These are phyloP conservation scores for Aureobasidium melanogenum DNA, from an alignment of 2,329 filamentous ascomycete species.

Conservation along the genomic window DNA sequence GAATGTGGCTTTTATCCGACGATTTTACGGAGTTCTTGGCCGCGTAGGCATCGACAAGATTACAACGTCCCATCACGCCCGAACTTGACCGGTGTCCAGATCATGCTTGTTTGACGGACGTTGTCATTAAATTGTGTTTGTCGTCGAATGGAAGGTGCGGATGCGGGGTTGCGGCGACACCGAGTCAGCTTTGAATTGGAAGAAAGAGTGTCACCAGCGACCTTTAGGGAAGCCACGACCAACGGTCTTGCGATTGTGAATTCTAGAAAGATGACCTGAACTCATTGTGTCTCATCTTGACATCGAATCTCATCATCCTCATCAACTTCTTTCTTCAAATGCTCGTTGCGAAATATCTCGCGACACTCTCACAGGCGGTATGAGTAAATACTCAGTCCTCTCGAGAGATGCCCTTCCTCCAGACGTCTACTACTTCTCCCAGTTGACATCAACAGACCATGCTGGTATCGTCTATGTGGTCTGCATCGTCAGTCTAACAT, in stretches of 20 bases:
- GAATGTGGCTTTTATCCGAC: conserved; percentile 4
- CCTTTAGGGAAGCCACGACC: not conserved
- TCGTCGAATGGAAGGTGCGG: not conserved
- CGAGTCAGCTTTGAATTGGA: not conserved
- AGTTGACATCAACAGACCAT: not conserved
- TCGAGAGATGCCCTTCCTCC: not conserved
- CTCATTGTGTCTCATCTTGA: not conserved
- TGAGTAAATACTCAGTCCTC: not conserved
- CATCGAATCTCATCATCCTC: not conserved
- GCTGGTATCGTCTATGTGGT: not conserved
- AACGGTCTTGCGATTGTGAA: not conserved
- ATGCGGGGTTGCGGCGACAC: not conserved
- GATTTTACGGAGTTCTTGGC: not conserved
- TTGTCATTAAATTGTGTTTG: not conserved
- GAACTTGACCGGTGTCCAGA: not conserved
- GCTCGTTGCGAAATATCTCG: not conserved
- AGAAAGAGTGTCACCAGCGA: not conserved
- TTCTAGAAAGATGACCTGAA: not conserved
- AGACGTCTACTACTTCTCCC: not conserved
- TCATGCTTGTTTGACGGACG: not conserved
- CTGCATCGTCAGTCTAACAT: not conserved
- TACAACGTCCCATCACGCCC: not conserved
- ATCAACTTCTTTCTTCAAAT: not conserved
- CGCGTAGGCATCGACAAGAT: not conserved
- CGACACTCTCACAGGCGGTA: not conserved